Base-by-base conservation (phyloP, 2,329 filamentous ascomycete genomes). In the Onygena corvina region DNA sequence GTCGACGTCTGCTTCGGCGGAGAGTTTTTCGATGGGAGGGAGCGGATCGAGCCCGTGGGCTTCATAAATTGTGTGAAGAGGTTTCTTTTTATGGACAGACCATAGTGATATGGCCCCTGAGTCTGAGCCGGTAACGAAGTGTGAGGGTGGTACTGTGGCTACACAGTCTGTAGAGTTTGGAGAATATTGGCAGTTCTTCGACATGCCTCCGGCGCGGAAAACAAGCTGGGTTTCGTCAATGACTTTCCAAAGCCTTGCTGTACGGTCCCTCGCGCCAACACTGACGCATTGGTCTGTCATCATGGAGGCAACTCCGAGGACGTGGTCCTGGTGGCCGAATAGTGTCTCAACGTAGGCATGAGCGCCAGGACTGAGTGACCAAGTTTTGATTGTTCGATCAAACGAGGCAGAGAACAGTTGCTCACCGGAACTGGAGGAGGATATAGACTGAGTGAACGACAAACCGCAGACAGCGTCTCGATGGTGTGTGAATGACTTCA, bases 51-150 rank as follows among this genome's bases (percentile, higher is more conserved):
- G 71, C 27, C 92, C 92, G 65, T 98, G 92, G 3, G 90, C 88
- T 25, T 86, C 73, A 1, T 83, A 76, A 38, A 92, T 70, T 2
- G 86, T 84, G 66, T 82, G 84, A 7, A 98, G 73, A 0, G 92
- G 84, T 67, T 96, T 96, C 76, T 98, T 98, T 72, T 94, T 94
- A 63, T 89, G 78, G 18, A 88, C 75, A 53, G 81, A 87, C 90
- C 90, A 96, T 9, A 96, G 76, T 1, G 81, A 83, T 47, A 98
- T 73, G 4, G 83, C 78, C 48, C 92, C 92, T 58, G 92, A 94
- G 68, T 98, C 90, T 51, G 85, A 86, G 18, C 90, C 92, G 0
- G 92, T 98, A 53, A 98, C 81, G 62, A 96, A 98, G 81, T 83
- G 61, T 83, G 83, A 60, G 84, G 88, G 67, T 84, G 92, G 61